Evolutionary conservation across 2,329 filamentous ascomycete species (phyloP).

Genomic region (Diplodia scrobiculata): DNA sequence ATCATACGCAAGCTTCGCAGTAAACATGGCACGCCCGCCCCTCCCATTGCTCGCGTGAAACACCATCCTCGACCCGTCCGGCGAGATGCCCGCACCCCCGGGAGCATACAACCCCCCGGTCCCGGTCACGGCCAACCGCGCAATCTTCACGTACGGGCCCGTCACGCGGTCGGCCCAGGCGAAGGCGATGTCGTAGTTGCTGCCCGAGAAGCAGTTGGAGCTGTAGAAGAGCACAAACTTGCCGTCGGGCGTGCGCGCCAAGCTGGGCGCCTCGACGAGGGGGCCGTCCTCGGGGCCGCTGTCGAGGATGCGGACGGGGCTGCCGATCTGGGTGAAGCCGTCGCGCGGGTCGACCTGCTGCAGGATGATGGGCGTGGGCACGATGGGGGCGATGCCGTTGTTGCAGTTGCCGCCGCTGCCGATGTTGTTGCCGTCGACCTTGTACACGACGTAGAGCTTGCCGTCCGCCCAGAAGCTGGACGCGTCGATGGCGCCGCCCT

Average conservation of each 20-base stretch:
- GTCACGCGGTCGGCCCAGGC: slow-evolving; percentile 50
- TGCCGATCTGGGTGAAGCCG: slow-evolving; percentile 58
- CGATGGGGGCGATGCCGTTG: slow-evolving; percentile 47
- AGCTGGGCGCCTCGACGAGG: slow-evolving; percentile 64
- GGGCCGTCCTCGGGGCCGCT: slow-evolving; percentile 53
- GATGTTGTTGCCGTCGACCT: slow-evolving; percentile 65
- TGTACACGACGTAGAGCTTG: slow-evolving; percentile 63
- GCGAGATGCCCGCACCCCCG: slow-evolving; percentile 30
- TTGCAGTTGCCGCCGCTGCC: slow-evolving; percentile 52
- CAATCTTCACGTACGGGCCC: slow-evolving; percentile 33
- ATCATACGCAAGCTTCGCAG: slow-evolving; percentile 9
- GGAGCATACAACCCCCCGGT: slow-evolving; percentile 28
- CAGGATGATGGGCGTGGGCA: slow-evolving; percentile 59
- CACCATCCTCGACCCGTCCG: slow-evolving; percentile 23
- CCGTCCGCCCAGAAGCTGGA: slow-evolving; percentile 58
- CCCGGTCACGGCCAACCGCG: slow-evolving; percentile 28
- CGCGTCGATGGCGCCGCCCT: slow-evolving; percentile 65
- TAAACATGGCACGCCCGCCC: slow-evolving; percentile 15
- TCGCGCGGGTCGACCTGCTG: slow-evolving; percentile 54
- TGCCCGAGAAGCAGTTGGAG: slow-evolving; percentile 59
- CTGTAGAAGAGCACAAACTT: slow-evolving; percentile 65
- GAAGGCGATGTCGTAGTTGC: slow-evolving; percentile 61
- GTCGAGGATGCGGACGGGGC: slow-evolving; percentile 53
- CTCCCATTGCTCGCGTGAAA: slow-evolving; percentile 15
- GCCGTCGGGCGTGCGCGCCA: slow-evolving; percentile 53